Conservation (phyloP, 2,329 filamentous ascomycete species). For the Gliomastix tumulicola region DNA sequence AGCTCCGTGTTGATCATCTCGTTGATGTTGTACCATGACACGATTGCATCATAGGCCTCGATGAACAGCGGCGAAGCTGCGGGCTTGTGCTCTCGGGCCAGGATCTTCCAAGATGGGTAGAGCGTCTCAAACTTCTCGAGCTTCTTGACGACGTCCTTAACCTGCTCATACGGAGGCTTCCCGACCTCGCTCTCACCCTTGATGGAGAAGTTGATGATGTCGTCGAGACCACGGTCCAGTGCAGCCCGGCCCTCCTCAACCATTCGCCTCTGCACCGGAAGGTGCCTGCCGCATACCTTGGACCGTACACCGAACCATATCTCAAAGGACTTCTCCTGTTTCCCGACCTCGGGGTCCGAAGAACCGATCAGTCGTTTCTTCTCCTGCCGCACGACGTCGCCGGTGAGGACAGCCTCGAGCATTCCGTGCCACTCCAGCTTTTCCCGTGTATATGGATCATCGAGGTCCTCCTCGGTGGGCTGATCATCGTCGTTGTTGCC, state of each 20-base stretch:
- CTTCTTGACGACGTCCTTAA: conserved; percentile 81
- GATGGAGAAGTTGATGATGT: conserved; percentile 88
- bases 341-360: conserved; percentile 48
- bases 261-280: conserved; percentile 79
- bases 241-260: conserved; percentile 75
- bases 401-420: conserved; percentile 90
- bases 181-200: conserved; percentile 89
- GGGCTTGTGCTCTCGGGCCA: conserved; percentile 68
- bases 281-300: conserved; percentile 73
- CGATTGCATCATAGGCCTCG: conserved; percentile 79
- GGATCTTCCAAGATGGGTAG: conserved; percentile 72
- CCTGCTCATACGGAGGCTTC: conserved; percentile 80
- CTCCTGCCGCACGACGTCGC: conserved; percentile 95
- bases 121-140: conserved; percentile 83
- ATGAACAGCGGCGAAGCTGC: conserved; percentile 71
- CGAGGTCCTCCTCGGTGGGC: conserved; percentile 82
- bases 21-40: conserved; percentile 96
- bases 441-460: conserved; percentile 81
- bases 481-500: conserved; percentile 85
- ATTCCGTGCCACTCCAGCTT: conserved; percentile 97
- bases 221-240: conserved; percentile 71
- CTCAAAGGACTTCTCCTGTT: conserved; percentile 65
- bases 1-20: conserved; percentile 94
- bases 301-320: conserved; percentile 87
- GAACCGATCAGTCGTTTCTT: conserved; percentile 91